These are phyloP conservation scores for Fusarium humuli DNA, from an alignment of 2,329 filamentous ascomycete genomes.

Conservation along the genomic window DNA sequence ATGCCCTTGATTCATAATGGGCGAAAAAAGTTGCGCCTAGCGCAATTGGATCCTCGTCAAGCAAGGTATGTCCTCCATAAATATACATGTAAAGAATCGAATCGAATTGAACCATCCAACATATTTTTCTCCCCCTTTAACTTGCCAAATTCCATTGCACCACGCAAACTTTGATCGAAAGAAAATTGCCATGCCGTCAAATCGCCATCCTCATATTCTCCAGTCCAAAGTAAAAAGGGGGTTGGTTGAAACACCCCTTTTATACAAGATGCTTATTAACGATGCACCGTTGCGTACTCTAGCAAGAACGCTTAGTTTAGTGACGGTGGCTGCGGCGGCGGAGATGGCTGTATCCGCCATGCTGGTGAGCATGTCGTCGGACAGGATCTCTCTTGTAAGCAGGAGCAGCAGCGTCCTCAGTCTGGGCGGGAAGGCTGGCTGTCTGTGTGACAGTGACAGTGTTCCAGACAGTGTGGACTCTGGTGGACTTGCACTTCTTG, in stretches of 20 bases:
- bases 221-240: conserved; percentile 20
- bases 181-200: conserved; percentile 24
- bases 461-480: conserved; percentile 56
- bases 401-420: conserved; percentile 17
- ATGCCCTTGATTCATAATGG: conserved; percentile 37
- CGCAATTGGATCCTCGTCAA: conserved; percentile 28
- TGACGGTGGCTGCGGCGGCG: conserved; percentile 47
- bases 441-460: conserved; percentile 58
- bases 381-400: conserved; percentile 42
- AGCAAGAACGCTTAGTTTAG: conserved; percentile 28
- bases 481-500: conserved; percentile 45
- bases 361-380: conserved; percentile 55
- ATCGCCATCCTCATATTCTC: conserved; percentile 33
- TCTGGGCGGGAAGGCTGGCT: conserved; percentile 38
- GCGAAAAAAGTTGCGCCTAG: conserved; percentile 26
- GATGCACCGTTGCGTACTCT: conserved; percentile 21
- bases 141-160: conserved; percentile 23
- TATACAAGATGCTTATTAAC: conserved; percentile 25
- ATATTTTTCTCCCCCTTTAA: conserved; percentile 10
- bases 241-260: not conserved
- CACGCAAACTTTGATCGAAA: conserved; percentile 9
- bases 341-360: conserved; percentile 42
- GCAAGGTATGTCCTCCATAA: conserved; percentile 45
- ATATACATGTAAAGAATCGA: conserved; percentile 48
- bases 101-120: conserved; percentile 43